A percentile compares a stretch with the other conserved stretches of the same genome.
Evolutionary conservation across 257 asterid genomes (phyloP).

Genomic region (Solanum peruvianum): DNA sequence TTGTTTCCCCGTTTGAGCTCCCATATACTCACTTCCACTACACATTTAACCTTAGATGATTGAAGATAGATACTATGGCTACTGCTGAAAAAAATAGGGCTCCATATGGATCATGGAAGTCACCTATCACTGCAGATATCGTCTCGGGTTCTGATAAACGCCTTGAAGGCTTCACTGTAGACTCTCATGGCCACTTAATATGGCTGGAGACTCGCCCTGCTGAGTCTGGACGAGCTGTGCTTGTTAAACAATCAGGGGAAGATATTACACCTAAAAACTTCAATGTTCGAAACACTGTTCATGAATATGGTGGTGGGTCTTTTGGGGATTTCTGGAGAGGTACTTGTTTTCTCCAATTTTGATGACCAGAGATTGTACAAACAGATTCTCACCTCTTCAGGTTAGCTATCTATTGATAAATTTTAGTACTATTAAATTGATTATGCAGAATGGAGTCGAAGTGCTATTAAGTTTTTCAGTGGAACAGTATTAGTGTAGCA

Average conservation of each 20-base stretch:
- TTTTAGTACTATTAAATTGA: neutral
- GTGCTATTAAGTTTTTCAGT: neutral
- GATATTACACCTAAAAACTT: neutral
- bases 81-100: neutral
- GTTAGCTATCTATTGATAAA: neutral
- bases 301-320: neutral
- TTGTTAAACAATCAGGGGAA: neutral
- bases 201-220: neutral
- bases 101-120: neutral
- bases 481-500: neutral
- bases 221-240: neutral
- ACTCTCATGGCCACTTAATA: neutral
- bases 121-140: neutral
- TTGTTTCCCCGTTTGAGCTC: neutral
- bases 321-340: neutral
- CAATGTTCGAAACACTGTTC: neutral
- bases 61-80: neutral
- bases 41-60: neutral
- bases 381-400: neutral
- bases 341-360: neutral
- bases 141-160: neutral
- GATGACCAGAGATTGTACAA: constrained; percentile 1
- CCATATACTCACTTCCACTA: neutral
- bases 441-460: neutral
- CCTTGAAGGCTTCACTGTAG: neutral